Evolutionary conservation across 495 filamentous ascomycete species (phyloP), one percentile per base, ranked within the genome.

Genomic region (Neurospora terricola): DNA sequence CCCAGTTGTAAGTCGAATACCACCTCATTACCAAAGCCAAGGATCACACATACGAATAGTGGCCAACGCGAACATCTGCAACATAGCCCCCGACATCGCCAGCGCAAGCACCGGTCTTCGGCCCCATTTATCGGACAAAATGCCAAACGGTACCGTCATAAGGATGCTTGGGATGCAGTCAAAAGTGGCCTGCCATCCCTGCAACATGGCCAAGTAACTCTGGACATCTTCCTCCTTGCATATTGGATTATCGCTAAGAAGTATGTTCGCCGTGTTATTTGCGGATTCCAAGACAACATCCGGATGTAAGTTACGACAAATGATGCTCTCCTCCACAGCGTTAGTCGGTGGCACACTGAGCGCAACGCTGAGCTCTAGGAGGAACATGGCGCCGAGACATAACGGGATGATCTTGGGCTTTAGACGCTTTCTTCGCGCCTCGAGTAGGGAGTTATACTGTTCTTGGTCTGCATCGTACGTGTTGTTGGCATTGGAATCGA

Each of bases 41-140:
- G 18, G 3, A 11, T 2, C 34, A 21, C 21, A 38, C 80, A 69
- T 74, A 80, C 80, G 76, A 16, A 81, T 72, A 42, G 69, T 12
- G 40, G 36, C 69, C 66, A 72, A 77, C 21, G 30, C 71, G 30
- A 70, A 23, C 48, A 62, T 71, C 38, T 62, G 54, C 23, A 78
- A 38, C 10, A 70, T 62, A 10, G 77, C 2, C 0, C 81, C 81
- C 0, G 75, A 12, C 39, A 80, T 8, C 7, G 73, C 70, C 38
- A 81, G 48, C 43, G 70, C 62, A 36, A 82, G 14, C 21, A 82
- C 76, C 16, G 79, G 78, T 72, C 71, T 70, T 14, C 80, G 73
- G 14, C 81, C 81, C 76, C 77, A 79, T 37, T 76, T 73, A 69
- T 82, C 81, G n/a, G 79, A 80, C 38, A 82, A 21, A 10, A 82